A percentile compares a stretch with the other conserved stretches of the same genome.
Evolutionary conservation across 192 early-diverging fungal species (phyloP).

Genomic region (Gryganskiella cystojenkinii): DNA sequence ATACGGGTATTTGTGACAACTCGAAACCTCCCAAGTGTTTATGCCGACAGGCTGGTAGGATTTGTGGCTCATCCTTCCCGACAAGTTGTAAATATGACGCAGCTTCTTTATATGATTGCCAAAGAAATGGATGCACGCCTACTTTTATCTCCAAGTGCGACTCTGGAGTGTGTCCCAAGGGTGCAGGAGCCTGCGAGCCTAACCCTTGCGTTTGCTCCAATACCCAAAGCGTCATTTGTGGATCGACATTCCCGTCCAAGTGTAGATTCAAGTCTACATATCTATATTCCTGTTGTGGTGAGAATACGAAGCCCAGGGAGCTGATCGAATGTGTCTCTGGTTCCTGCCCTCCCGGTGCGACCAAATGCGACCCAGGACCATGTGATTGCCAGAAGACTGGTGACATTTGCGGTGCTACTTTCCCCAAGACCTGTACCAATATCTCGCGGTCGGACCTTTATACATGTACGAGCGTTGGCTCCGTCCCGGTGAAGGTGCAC

Average conservation of each 20-base stretch:
- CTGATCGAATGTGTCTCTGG: background rate
- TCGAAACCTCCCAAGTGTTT: background rate
- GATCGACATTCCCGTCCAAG: background rate
- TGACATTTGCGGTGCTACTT: constrained; percentile 1
- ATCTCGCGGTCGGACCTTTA: background rate
- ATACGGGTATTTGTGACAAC: background rate
- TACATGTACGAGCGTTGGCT: background rate
- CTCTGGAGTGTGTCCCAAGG: background rate
- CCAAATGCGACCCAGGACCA: background rate
- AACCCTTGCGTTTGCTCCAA: constrained; percentile 4
- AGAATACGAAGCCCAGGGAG: background rate
- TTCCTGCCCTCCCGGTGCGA: background rate
- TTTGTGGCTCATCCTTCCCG: constrained; percentile 6
- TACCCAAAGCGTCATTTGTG: background rate
- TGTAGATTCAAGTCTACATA: background rate
- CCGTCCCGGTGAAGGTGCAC: background rate
- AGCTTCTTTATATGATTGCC: background rate
- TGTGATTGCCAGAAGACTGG: background rate
- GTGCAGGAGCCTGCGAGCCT: background rate
- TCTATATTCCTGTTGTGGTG: background rate
- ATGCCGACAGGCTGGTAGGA: background rate
- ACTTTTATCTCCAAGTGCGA: background rate
- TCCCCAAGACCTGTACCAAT: background rate
- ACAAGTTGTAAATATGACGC: background rate
- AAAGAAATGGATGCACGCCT: constrained; percentile 2